These are phyloP conservation scores for Poronia punctata DNA, from an alignment of 495 filamentous ascomycete species.

Conservation along the genomic window DNA sequence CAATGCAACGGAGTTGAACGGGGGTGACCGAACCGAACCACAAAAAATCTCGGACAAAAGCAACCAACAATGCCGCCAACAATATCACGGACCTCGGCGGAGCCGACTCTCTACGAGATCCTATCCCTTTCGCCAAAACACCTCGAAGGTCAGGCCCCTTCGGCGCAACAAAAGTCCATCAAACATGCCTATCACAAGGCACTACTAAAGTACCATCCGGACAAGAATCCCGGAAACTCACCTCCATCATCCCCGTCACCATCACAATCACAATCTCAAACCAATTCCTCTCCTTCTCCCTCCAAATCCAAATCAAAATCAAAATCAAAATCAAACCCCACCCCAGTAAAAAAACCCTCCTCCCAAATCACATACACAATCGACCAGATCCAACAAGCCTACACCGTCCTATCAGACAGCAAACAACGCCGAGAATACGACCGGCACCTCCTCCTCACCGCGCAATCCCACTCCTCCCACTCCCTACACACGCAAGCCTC, in stretches of 20 bases:
- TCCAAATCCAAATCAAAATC: constrained; percentile 9
- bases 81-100: constrained; percentile 23
- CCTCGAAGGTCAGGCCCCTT: constrained; percentile 17
- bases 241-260: constrained; percentile 9
- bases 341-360: constrained; percentile 8
- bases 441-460: constrained; percentile 32
- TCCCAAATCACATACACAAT: constrained; percentile 42
- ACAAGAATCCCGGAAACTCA: constrained; percentile 46
- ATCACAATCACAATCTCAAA: constrained; percentile 6
- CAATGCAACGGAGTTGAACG: too few relatives aligned
- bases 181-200: constrained; percentile 75
- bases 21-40: background rate
- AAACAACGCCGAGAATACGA: constrained; percentile 59
- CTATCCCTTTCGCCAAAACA: constrained; percentile 32
- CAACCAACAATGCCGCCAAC: constrained; percentile 15
- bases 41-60: background rate
- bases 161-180: constrained; percentile 32
- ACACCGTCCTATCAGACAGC: constrained; percentile 58
- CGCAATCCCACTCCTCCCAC: constrained; percentile 10
- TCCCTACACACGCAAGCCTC: background rate
- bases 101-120: constrained; percentile 40
- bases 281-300: background rate
- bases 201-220: constrained; percentile 73
- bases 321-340: constrained; percentile 9
- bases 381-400: constrained; percentile 75